These are phyloP conservation scores for Aspergillus melleus DNA, from an alignment of 2,329 filamentous ascomycete species.

Conservation along the genomic window DNA sequence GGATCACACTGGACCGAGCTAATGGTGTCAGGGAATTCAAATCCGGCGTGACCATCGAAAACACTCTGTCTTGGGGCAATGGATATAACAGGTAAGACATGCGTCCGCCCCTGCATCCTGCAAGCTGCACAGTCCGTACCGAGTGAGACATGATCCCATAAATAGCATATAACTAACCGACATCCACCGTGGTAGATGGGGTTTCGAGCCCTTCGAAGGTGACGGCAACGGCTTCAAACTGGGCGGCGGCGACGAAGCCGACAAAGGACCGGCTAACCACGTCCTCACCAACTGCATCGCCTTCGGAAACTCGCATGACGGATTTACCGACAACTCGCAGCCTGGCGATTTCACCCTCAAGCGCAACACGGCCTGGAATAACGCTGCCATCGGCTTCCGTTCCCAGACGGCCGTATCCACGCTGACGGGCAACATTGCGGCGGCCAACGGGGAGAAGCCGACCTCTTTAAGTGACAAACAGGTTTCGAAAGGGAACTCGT, in stretches of 20 bases:
- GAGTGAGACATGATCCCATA: background rate
- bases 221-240: constrained; percentile 23
- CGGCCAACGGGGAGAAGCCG: constrained; percentile 14
- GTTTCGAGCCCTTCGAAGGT: constrained; percentile 19
- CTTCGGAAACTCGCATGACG: constrained; percentile 16
- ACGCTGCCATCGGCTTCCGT: constrained; percentile 14
- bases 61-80: constrained; percentile 19
- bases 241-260: constrained; percentile 17
- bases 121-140: background rate
- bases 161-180: background rate
- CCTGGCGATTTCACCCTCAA: constrained; percentile 14
- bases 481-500: constrained; percentile 14
- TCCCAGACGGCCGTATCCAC: constrained; percentile 15
- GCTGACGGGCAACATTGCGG: constrained; percentile 13
- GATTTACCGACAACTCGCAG: constrained; percentile 22
- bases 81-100: constrained; percentile 15
- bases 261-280: constrained; percentile 18
- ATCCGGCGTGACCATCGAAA: constrained; percentile 18
- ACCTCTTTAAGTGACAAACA: constrained; percentile 12
- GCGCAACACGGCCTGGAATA: constrained; percentile 20
- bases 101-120: background rate
- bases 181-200: constrained; percentile 10
- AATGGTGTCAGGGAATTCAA: constrained; percentile 16
- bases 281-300: constrained; percentile 17
- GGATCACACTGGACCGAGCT: background rate